Percentiles rank a stretch among this genome's conserved stretches.
These are phyloP conservation scores for Exophiala lecanii-corni DNA, from an alignment of 2,329 filamentous ascomycete genomes.

Conservation along the genomic window DNA sequence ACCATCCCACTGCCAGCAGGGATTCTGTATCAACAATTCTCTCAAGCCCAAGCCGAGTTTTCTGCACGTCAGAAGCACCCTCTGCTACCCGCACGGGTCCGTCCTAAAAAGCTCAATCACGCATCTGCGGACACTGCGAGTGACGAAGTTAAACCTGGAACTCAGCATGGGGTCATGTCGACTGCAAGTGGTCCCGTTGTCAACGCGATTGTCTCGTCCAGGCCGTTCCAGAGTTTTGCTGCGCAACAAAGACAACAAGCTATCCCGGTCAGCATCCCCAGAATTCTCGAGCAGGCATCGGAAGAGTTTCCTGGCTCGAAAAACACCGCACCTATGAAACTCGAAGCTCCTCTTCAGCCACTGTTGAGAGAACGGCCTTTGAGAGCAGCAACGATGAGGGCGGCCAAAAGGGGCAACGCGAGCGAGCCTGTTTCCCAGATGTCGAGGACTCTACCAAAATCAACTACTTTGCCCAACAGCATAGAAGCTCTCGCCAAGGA, in stretches of 20 bases:
- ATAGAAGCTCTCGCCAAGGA: conserved; percentile 12
- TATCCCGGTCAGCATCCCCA: conserved; percentile 23
- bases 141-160: conserved; percentile 1
- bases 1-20: conserved; percentile 43
- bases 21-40: conserved; percentile 43
- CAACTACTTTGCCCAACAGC: conserved; percentile 17
- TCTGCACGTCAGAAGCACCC: conserved; percentile 28
- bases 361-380: conserved; percentile 28
- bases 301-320: conserved; percentile 4
- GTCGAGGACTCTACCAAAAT: conserved; percentile 19
- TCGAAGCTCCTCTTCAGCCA: conserved; percentile 14
- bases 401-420: conserved; percentile 16
- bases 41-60: conserved; percentile 39
- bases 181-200: conserved; percentile 6
- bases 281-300: conserved; percentile 5
- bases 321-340: background rate
- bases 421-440: conserved; percentile 8
- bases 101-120: conserved; percentile 21
- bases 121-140: background rate
- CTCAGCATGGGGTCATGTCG: conserved; percentile 2
- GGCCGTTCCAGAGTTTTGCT: conserved; percentile 37
- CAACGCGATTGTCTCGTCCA: conserved; percentile 4
- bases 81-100: conserved; percentile 11
- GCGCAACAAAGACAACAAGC: conserved; percentile 45
- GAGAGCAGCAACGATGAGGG: conserved; percentile 24